These are phyloP conservation scores for Elongisporangium undulatum DNA, from an alignment of 352 stramenopile genomes.

Conservation along the genomic window DNA sequence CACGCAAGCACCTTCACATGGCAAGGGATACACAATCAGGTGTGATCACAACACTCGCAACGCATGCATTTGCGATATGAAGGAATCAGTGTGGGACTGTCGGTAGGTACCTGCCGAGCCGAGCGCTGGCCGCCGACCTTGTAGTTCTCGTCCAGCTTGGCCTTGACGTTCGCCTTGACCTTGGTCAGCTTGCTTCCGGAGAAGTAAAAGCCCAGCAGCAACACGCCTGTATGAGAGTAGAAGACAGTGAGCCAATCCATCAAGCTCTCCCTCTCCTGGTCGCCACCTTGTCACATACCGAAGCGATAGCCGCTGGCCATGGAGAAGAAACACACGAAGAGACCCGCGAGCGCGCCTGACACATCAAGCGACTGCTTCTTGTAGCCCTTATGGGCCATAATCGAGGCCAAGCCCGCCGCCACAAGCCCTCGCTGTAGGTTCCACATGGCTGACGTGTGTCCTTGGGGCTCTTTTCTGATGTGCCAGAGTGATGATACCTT, in stretches of 20 bases:
- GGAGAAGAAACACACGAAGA: conserved; percentile 63
- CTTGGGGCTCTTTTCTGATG: background rate
- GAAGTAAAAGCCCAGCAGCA: conserved; percentile 85
- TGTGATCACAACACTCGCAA: background rate
- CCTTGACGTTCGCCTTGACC: conserved; percentile 48
- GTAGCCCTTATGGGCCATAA: conserved; percentile 39
- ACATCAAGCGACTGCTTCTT: conserved; percentile 66
- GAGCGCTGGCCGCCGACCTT: conserved; percentile 74
- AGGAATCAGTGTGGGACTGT: background rate
- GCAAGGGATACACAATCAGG: background rate
- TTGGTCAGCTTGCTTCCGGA: conserved; percentile 85
- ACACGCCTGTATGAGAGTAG: conserved; percentile 26
- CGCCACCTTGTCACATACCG: conserved; percentile 28
- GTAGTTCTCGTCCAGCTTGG: conserved; percentile 65
- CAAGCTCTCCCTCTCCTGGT: background rate
- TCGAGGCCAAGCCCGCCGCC: conserved; percentile 33
- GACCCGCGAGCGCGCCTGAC: conserved; percentile 50
- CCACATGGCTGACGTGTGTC: background rate
- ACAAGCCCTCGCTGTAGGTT: conserved; percentile 23
- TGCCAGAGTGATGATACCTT: background rate
- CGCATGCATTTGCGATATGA: background rate
- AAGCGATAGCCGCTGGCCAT: conserved; percentile 65
- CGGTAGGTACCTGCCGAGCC: conserved; percentile 33
- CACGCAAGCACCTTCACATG: conserved; percentile 64
- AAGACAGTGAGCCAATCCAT: conserved; percentile 7